phyloP scores from a whole-genome alignment of 306 rosid genomes.

The Pyrus bretschneideri region DNA sequence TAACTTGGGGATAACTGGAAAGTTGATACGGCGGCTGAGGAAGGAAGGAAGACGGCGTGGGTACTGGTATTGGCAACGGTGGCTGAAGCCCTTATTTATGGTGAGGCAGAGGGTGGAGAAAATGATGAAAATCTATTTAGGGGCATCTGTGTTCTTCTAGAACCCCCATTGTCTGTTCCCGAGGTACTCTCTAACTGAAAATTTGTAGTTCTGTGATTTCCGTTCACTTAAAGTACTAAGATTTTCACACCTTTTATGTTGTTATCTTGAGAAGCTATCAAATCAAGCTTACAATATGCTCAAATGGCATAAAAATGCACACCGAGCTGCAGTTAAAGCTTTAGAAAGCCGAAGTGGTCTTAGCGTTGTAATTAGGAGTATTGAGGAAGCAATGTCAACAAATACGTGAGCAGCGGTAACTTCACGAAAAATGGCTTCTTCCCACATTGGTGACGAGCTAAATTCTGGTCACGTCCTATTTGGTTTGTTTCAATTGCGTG shows the following conservation, averaged over 20 bases:
- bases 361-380: constrained; percentile 67
- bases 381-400: constrained; percentile 62
- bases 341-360: constrained; percentile 69
- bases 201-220: constrained; percentile 7
- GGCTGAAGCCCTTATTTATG: constrained; percentile 79
- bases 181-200: constrained; percentile 44
- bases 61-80: too few relatives aligned
- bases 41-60: too few relatives aligned
- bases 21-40: too few relatives aligned
- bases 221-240: not conserved
- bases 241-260: constrained; percentile 1
- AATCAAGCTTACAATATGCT: constrained; percentile 93
- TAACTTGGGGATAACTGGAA: too few relatives aligned
- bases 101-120: constrained; percentile 98
- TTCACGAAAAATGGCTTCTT: not conserved
- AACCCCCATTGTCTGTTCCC: constrained; percentile 80
- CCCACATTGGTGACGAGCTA: not conserved
- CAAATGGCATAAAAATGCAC: constrained; percentile 78
- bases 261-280: constrained; percentile 55
- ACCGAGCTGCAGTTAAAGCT: constrained; percentile 80
- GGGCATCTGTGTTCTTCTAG: constrained; percentile 63
- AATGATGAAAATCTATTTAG: constrained; percentile 91
- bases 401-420: constrained; percentile 19
- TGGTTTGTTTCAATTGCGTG: not conserved
- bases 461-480: not conserved